Evolutionary conservation across 1,139 yeast species (phyloP), one percentile per base, ranked within the genome.

Genomic region (Taiozyma sp.): DNA sequence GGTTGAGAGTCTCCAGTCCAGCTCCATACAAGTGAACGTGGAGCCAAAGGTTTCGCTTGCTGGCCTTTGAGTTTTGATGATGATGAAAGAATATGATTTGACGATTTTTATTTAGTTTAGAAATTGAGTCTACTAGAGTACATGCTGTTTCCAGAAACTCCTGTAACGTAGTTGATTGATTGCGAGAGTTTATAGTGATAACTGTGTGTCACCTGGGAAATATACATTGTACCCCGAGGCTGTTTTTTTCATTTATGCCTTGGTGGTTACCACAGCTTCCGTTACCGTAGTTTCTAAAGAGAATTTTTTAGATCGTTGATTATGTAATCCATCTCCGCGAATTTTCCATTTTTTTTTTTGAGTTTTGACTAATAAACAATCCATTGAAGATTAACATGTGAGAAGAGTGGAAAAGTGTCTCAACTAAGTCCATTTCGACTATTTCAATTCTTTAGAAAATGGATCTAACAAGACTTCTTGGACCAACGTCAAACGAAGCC

Each of bases 1-100:
- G 90, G 47, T 66, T 83, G 71, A 76, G 85, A 62, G 80, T 86
- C 32, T 75, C 75, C 6, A 81, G 87, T 27, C 84, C 88, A 23
- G 55, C 54, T 23, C 75, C 76, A 28, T 59, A 59, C 45, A 65
- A 57, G 50, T 60, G 42, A 50, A 54, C 24, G 24, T 44, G 38
- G 23, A 13, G 27, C 8, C 27, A 24, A 24, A 24, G 7, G 5
- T 24, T 24, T 24, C 5, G 8, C 7, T 24, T 24, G 27, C 8
- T 24, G 27, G 27, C 27, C 22, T 30, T 30, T 4, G n/a, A 12
- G 34, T 30, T 32, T 32, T 32, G 19, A 32, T 32, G 36, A 32
- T 32, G 36, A 32, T 32, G 36, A 32, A 32, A 32, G 36, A 32
- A 38, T 38, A 38, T 38, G 41, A 38, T 38, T 38, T 38, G 41